These are phyloP conservation scores for Heterobasidion irregulare DNA, from an alignment of 1,284 basidiomycete genomes.

Conservation along the genomic window DNA sequence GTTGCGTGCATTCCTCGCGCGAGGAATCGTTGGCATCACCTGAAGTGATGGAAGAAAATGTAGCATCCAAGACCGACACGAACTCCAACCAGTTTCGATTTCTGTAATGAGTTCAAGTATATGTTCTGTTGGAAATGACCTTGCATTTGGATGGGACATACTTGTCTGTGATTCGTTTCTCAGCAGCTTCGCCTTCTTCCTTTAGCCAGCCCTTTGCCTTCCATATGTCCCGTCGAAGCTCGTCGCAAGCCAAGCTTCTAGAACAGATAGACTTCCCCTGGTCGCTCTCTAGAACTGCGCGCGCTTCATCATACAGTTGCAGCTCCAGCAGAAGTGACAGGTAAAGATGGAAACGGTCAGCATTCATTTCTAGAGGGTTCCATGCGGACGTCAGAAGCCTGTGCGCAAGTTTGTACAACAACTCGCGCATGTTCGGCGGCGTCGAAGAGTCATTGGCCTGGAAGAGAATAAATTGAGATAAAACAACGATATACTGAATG, in stretches of 20 bases:
- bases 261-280: constrained; percentile 58
- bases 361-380: constrained; percentile 49
- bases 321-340: constrained; percentile 65
- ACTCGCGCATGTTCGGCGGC: constrained; percentile 46
- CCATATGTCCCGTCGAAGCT: constrained; percentile 66
- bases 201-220: constrained; percentile 38
- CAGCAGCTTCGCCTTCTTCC: constrained; percentile 54
- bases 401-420: constrained; percentile 68
- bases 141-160: constrained; percentile 29
- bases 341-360: constrained; percentile 74
- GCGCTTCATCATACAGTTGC: constrained; percentile 59
- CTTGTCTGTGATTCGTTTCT: constrained; percentile 47
- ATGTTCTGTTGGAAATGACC: background rate
- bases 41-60: constrained; percentile 39
- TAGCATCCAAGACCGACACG: constrained; percentile 58
- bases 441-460: constrained; percentile 61
- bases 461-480: background rate
- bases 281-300: constrained; percentile 60
- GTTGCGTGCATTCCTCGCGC: constrained; percentile 26
- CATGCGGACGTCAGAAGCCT: constrained; percentile 54
- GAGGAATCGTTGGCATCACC: constrained; percentile 8
- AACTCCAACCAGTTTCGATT: constrained; percentile 86
- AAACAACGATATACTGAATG: background rate
- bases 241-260: constrained; percentile 67
- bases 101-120: constrained; percentile 26